Base-by-base conservation (phyloP, 192 early-diverging fungal species). In the Lobulomyces angularis region DNA sequence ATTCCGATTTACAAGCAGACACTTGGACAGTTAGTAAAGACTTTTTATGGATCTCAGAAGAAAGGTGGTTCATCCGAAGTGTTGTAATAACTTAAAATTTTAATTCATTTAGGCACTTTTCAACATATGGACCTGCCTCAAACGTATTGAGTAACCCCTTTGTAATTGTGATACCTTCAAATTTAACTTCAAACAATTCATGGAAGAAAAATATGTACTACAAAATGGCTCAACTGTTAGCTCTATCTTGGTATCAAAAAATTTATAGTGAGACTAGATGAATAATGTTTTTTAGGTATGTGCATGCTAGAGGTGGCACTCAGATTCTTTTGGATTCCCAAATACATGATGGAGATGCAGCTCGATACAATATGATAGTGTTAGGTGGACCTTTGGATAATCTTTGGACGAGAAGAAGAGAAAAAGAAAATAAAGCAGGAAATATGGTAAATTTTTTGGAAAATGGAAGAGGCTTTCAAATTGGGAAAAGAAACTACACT, bases 221-320 rank as follows among this genome's bases (percentile, higher is more conserved):
- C 8, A 56, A 76, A 17, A 45, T 58, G 1, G 77, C 80, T 8
- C 65, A 71, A 18, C 57, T 77, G 20, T 45, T 85, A 16, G 59
- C 72, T 2, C 59, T 69, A 18, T 71, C 67, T 20, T 82, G 81
- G 74, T 81, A n/a, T n/a, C n/a, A n/a, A n/a, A n/a, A n/a, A n/a
- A n/a, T n/a, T n/a, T n/a, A n/a, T n/a, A n/a, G n/a, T n/a, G n/a
- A n/a, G n/a, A n/a, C n/a, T n/a, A n/a, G n/a, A n/a, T n/a, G n/a
- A n/a, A n/a, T n/a, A n/a, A n/a, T n/a, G n/a, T n/a, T n/a, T n/a
- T n/a, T n/a, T n/a, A n/a, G n/a, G n/a, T n/a, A 74, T 40, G 39
- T 79, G 1, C 81, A 67, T 43, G 77, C 72, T 9, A 35, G 70
- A 8, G 77, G 80, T 0, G 71, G 74, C 27, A 60, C 78, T 0